phyloP scores from a whole-genome alignment of 2,329 filamentous ascomycete genomes.

The Fusarium burgessii region DNA sequence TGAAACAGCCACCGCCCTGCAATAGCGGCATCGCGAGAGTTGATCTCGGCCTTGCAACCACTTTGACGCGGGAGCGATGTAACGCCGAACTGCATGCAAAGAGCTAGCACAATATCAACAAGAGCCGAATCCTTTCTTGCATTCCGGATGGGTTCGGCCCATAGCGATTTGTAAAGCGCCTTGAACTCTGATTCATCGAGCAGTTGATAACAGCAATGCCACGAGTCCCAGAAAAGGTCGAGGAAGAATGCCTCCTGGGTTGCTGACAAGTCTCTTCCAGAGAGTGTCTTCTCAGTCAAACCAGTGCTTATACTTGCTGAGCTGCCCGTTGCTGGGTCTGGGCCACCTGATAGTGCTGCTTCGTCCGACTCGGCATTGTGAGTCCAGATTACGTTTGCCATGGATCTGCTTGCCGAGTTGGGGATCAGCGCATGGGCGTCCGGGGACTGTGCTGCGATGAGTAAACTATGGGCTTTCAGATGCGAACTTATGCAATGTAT shows the following conservation, averaged over 20 bases:
- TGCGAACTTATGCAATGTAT: not conserved
- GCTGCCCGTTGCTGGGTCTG: too few species aligned
- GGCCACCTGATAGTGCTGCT: too few species aligned
- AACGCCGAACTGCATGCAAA: not conserved
- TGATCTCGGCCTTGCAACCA: not conserved
- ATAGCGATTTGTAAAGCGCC: not conserved
- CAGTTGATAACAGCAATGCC: constrained; percentile 7
- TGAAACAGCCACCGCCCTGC: not conserved
- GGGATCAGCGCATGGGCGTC: not conserved
- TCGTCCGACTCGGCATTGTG: not conserved
- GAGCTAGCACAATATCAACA: not conserved
- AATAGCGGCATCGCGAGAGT: not conserved
- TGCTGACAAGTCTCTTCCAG: not conserved
- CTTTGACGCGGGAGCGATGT: not conserved
- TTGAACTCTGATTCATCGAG: not conserved
- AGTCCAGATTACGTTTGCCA: not conserved
- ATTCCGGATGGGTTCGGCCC: fast-evolving
- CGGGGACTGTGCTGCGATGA: fast-evolving
- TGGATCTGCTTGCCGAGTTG: not conserved
- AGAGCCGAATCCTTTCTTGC: not conserved
- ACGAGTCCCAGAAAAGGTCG: not conserved
- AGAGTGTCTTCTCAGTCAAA: not conserved
- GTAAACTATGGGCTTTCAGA: fast-evolving
- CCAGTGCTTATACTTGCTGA: too few species aligned
- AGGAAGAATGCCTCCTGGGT: not conserved